These are phyloP conservation scores for Cucurbita moschata DNA, from an alignment of 306 rosid species.

Conservation along the genomic window DNA sequence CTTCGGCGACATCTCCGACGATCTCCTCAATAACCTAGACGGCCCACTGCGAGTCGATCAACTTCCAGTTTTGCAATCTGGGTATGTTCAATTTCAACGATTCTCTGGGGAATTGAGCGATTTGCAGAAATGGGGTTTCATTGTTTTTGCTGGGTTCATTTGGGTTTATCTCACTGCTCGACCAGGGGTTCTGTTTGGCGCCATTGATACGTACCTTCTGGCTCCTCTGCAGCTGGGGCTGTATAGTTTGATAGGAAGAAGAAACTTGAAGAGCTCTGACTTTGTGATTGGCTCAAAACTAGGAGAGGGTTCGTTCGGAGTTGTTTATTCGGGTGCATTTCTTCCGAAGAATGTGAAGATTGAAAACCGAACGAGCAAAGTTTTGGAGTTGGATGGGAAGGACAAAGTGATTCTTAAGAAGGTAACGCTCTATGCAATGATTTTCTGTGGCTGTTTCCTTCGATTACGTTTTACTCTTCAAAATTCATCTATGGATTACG, in stretches of 20 bases:
- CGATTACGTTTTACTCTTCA: too few species aligned
- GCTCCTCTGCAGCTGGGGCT: conserved; percentile 79
- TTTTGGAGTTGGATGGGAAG: conserved; percentile 21
- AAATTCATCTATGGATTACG: too few species aligned
- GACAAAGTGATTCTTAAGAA: conserved; percentile 79
- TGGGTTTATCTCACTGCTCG: conserved; percentile 84
- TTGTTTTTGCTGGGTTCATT: conserved; percentile 40
- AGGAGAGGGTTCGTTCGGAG: conserved; percentile 88
- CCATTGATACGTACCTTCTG: conserved; percentile 79
- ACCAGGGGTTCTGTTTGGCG: conserved; percentile 85
- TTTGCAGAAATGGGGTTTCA: conserved; percentile 45
- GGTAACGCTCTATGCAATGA: conserved; percentile 23
- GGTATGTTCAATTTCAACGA: conserved; percentile 30
- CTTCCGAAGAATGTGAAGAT: conserved; percentile 37
- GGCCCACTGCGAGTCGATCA: conserved; percentile 34
- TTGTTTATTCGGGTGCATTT: conserved; percentile 70
- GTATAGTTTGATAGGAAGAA: conserved; percentile 51
- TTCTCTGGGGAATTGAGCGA: conserved; percentile 39
- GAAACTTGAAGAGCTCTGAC: conserved; percentile 50
- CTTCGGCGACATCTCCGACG: conserved; percentile 26
- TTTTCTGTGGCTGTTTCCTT: not conserved
- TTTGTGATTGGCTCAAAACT: conserved; percentile 63
- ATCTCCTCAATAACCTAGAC: conserved; percentile 24
- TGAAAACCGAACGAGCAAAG: conserved; percentile 22
- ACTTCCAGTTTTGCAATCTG: conserved; percentile 40